Percentiles rank a stretch among this genome's conserved stretches.
Conservation (phyloP, 73 alveolate genomes). For the Stentor roeselii region DNA sequence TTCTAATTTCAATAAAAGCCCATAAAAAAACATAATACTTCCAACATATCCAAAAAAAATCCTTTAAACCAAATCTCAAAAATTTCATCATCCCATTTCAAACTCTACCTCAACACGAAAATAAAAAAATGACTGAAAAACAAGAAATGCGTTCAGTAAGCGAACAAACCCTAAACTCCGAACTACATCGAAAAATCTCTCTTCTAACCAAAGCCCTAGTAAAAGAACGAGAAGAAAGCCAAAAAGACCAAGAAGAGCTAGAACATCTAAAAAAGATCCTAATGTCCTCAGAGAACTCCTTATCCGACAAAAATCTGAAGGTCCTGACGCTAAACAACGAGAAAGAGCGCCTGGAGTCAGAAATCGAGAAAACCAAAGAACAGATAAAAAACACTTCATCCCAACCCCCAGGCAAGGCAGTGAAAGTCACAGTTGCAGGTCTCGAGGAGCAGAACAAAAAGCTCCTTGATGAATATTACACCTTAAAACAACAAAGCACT, state of each 20-base stretch:
- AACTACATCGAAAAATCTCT: constrained; percentile 8
- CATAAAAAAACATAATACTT: no score
- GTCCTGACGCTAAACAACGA: not conserved
- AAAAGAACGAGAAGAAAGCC: constrained; percentile 20
- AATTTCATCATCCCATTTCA: no score
- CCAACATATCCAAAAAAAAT: no score
- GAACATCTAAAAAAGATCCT: constrained; percentile 2
- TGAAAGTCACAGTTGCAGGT: not conserved
- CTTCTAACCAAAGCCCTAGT: not conserved
- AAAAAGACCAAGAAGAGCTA: not conserved
- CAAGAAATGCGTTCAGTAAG: no score
- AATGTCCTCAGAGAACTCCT: not conserved
- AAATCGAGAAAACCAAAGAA: not conserved
- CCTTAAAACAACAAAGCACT: not conserved
- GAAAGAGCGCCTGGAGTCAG: not conserved
- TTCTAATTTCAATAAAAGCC: no score
- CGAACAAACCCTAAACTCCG: no score
- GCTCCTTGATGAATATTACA: constrained; percentile 7
- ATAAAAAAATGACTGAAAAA: no score
- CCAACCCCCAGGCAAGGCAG: not conserved
- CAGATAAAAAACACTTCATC: no score
- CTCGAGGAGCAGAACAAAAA: constrained; percentile 14
- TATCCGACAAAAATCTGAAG: not conserved
- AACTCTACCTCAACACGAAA: no score
- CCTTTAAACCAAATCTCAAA: no score